Conservation (phyloP, 805 yeast genomes). For the Spathaspora arborariae region DNA sequence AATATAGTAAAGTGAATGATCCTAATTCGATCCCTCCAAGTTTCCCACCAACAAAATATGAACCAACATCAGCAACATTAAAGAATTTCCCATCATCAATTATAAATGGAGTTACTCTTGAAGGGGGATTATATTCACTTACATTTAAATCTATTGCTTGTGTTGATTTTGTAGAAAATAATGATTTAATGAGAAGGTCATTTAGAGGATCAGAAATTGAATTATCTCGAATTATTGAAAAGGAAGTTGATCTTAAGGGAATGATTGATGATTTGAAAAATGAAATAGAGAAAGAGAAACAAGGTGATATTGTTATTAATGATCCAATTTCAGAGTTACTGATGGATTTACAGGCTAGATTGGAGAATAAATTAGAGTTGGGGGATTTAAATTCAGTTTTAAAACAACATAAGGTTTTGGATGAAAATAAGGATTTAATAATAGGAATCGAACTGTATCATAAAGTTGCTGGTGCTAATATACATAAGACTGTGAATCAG, state of each 20-base stretch:
- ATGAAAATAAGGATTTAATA: conserved; percentile 13
- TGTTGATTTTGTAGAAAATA: conserved; percentile 31
- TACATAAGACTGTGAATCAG: conserved; percentile 18
- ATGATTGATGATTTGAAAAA: conserved; percentile 16
- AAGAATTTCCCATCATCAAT: conserved; percentile 27
- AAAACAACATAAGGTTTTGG: conserved; percentile 14
- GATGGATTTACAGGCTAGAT: conserved; percentile 8
- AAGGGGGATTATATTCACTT: conserved; percentile 39
- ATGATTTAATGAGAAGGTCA: conserved; percentile 28
- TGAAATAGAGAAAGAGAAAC: conserved; percentile 16
- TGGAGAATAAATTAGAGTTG: conserved; percentile 13
- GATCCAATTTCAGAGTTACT: conserved; percentile 1
- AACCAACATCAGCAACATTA: conserved; percentile 10
- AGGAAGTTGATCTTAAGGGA: conserved; percentile 12
- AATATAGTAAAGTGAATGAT: not conserved
- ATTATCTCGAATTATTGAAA: conserved; percentile 10
- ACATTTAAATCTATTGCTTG: conserved; percentile 39
- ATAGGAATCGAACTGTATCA: conserved; percentile 14
- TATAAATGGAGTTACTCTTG: conserved; percentile 36
- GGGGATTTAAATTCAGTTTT: conserved; percentile 12
- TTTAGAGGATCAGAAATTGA: conserved; percentile 11
- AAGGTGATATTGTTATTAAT: conserved; percentile 1
- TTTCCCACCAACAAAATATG: conserved; percentile 11
- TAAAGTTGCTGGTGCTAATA: conserved; percentile 3
- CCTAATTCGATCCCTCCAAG: not conserved